Conservation (phyloP, 257 asterid species). For the Solanum sejunctum region DNA sequence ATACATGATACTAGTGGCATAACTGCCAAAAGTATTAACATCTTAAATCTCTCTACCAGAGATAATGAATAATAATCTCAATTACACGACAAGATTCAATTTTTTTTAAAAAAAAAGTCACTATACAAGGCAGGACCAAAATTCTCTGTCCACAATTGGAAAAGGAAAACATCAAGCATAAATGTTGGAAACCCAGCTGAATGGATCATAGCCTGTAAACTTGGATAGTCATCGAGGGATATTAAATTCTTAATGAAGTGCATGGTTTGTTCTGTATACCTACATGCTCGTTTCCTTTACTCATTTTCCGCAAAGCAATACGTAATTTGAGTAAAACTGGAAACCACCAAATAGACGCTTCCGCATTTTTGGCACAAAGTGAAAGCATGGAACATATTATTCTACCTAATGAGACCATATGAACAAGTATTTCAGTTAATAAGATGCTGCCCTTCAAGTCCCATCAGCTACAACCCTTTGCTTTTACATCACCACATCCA, state of each 20-base stretch:
- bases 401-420: not conserved
- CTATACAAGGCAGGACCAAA: not conserved
- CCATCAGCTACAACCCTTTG: not conserved
- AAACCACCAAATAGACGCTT: not conserved
- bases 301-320: not conserved
- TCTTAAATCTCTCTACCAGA: not conserved
- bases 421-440: not conserved
- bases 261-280: not conserved
- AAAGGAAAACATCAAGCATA: not conserved
- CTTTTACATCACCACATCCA: not conserved
- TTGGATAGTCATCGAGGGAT: not conserved
- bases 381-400: not conserved
- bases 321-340: not conserved
- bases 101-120: not conserved
- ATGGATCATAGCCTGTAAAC: not conserved
- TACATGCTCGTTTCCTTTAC: not conserved
- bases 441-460: not conserved
- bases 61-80: not conserved
- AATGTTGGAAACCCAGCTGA: not conserved
- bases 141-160: not conserved
- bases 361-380: not conserved
- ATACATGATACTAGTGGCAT: not conserved
- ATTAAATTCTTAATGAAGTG: not conserved
- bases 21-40: not conserved
- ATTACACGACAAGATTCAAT: not conserved